A percentile compares a stretch with the other conserved stretches of the same genome.
These are phyloP conservation scores for Tricholoma flavovirens DNA, from an alignment of 768 basidiomycete genomes.

Conservation along the genomic window DNA sequence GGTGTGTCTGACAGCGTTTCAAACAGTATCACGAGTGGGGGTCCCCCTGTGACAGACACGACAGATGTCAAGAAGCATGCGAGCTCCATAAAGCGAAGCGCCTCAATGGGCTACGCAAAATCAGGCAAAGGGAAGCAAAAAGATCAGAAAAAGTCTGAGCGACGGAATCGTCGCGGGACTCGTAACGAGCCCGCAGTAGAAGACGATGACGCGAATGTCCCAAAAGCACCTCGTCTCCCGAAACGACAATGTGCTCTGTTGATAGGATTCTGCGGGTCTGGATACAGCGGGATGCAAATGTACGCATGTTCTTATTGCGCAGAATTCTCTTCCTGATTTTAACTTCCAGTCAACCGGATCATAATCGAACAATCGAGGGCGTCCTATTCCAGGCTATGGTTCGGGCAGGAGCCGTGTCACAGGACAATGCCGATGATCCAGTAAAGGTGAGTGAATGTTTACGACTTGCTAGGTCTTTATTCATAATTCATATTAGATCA, in stretches of 20 bases:
- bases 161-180: conserved; percentile 37
- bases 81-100: neutral
- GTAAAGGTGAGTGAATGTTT: conserved; percentile 53
- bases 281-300: conserved; percentile 96
- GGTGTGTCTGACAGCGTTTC: neutral
- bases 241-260: conserved; percentile 83
- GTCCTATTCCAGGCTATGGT: conserved; percentile 84
- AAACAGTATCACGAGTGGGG: neutral
- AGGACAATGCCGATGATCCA: conserved; percentile 89
- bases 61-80: neutral
- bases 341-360: conserved; percentile 55
- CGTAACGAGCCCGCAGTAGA: conserved; percentile 27
- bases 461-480: neutral
- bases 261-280: conserved; percentile 88
- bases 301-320: conserved; percentile 33
- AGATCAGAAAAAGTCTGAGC: conserved; percentile 30
- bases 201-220: conserved; percentile 14
- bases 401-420: conserved; percentile 87
- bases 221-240: conserved; percentile 58
- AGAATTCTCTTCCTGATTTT: conserved; percentile 2
- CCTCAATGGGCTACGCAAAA: conserved; percentile 1
- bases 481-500: conserved; percentile 50
- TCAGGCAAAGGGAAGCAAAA: conserved; percentile 29
- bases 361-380: conserved; percentile 80
- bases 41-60: neutral